Evolutionary conservation across 176 grass and related monocot genomes (phyloP).

Genomic region (Thinopyrum elongatum): DNA sequence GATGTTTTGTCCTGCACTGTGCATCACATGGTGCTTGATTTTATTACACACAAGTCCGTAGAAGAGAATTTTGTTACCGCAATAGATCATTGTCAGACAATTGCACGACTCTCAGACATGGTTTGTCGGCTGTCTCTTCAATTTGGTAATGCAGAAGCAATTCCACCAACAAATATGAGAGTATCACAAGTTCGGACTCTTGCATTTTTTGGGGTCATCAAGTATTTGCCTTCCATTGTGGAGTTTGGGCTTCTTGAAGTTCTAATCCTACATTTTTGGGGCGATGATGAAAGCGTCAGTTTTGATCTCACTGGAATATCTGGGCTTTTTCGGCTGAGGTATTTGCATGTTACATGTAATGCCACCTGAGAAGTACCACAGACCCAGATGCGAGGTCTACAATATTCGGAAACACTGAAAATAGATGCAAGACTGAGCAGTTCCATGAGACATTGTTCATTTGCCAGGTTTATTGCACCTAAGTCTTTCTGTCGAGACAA

Average conservation of each 20-base stretch:
- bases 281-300: background rate
- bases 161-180: background rate
- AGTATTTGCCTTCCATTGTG: background rate
- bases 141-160: background rate
- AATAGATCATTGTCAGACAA: background rate
- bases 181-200: background rate
- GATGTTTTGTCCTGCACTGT: background rate
- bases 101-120: background rate
- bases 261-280: background rate
- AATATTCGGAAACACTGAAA: background rate
- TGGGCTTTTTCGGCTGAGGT: background rate
- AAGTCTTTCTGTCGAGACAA: background rate
- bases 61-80: background rate
- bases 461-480: background rate
- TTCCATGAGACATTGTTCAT: background rate
- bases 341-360: background rate
- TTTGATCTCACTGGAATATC: background rate
- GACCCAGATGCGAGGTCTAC: background rate
- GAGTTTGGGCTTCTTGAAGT: background rate
- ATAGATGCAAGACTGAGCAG: background rate
- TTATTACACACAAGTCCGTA: background rate
- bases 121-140: background rate
- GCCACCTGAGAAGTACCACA: background rate
- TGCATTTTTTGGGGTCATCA: background rate
- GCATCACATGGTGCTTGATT: background rate